A percentile compares a stretch with the other conserved stretches of the same genome.
phyloP scores from a whole-genome alignment of 2,329 filamentous ascomycete species.

The Rhexocercosporidium sp. region DNA sequence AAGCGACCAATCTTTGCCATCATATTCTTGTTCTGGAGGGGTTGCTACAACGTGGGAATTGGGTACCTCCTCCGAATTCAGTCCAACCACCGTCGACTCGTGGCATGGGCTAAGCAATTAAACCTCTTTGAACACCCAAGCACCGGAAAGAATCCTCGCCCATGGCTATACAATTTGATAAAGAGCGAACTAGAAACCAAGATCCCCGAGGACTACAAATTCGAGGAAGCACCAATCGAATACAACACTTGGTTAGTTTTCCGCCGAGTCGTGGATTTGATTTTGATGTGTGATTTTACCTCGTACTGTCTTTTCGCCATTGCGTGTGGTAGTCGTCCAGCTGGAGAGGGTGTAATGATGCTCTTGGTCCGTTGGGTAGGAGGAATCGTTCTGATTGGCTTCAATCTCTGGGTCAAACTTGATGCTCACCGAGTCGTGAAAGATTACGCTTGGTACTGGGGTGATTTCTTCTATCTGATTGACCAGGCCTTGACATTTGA shows the following conservation, averaged over 20 bases:
- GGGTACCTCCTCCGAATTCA: conserved; percentile 87
- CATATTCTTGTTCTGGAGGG: conserved; percentile 90
- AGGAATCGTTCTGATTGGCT: conserved; percentile 80
- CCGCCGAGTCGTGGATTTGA: conserved; percentile 91
- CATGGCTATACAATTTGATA: conserved; percentile 80
- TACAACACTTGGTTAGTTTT: conserved; percentile 99
- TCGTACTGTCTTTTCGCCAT: conserved; percentile 97
- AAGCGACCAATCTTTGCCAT: conserved; percentile 80
- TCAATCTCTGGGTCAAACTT: conserved; percentile 98
- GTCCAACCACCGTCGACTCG: conserved; percentile 84
- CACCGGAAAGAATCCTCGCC: conserved; percentile 81
- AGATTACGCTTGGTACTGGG: conserved; percentile 99
- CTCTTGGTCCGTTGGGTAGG: conserved; percentile 77
- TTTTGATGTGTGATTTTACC: conserved; percentile 98
- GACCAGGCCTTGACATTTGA: conserved; percentile 98
- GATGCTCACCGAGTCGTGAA: conserved; percentile 98
- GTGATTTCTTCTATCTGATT: conserved; percentile 98
- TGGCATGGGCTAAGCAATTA: conserved; percentile 85
- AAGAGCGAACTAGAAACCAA: conserved; percentile 93
- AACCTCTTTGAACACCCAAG: conserved; percentile 84
- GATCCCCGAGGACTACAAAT: conserved; percentile 90
- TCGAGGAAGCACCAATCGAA: conserved; percentile 91
- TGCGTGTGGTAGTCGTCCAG: conserved; percentile 79
- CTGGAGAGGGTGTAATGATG: conserved; percentile 71
- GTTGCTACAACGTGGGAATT: conserved; percentile 92